Conservation (phyloP, 1,284 basidiomycete species). For the Apiotrichum laibachii region DNA sequence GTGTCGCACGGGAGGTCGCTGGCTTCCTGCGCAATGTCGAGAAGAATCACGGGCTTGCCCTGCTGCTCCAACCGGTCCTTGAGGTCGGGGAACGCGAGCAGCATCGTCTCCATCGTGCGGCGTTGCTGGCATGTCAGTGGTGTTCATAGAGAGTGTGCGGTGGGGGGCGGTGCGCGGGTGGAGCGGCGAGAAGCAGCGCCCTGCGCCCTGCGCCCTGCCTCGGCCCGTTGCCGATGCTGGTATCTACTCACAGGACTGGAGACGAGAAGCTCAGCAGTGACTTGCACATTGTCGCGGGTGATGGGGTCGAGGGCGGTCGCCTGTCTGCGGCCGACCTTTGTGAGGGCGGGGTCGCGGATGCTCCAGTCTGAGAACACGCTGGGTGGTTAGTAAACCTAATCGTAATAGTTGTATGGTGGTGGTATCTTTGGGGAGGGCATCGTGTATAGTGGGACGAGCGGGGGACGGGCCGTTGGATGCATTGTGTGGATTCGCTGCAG, state of each 20-base stretch:
- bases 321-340: slow-evolving; percentile 45
- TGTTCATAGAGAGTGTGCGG: background rate
- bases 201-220: background rate
- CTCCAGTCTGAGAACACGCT: slow-evolving; percentile 47
- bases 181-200: background rate
- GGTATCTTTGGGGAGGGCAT: no score
- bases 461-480: no score
- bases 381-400: slow-evolving; percentile 15
- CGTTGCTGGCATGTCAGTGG: slow-evolving; percentile 31
- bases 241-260: slow-evolving; percentile 39
- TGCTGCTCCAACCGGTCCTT: slow-evolving; percentile 34
- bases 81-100: slow-evolving; percentile 42
- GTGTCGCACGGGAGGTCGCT: slow-evolving; percentile 47
- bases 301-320: slow-evolving; percentile 34
- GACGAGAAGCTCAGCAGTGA: slow-evolving; percentile 45
- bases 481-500: no score
- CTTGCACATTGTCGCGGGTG: slow-evolving; percentile 39
- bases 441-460: no score
- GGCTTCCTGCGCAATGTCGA: slow-evolving; percentile 49
- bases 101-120: slow-evolving; percentile 49
- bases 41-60: slow-evolving; percentile 42
- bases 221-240: background rate
- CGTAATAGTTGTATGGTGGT: no score
- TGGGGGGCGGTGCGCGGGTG: background rate
- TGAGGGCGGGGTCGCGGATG: slow-evolving; percentile 48